Evolutionary conservation across 495 filamentous ascomycete species (phyloP).

Genomic region (Penicillium mononematosum): DNA sequence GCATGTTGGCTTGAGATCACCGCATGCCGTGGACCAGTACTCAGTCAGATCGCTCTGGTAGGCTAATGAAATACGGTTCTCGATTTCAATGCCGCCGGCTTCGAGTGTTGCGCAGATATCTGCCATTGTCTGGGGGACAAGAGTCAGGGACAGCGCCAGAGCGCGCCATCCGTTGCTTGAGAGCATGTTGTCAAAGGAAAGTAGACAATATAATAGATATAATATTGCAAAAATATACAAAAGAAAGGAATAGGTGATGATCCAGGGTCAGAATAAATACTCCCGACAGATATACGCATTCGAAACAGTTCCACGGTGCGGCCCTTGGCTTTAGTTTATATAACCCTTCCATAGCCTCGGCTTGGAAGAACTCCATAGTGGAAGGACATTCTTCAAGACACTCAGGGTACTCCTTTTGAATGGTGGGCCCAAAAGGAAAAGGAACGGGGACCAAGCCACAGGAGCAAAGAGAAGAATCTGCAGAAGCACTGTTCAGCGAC

Average conservation of each 20-base stretch:
- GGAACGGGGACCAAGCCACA: background rate
- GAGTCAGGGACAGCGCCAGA: slow-evolving; percentile 20
- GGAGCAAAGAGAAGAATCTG: slow-evolving; percentile 1
- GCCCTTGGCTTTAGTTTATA: background rate
- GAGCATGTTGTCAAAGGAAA: slow-evolving; percentile 17
- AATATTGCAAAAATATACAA: background rate
- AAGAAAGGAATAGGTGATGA: background rate
- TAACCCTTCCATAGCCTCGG: background rate
- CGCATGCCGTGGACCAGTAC: slow-evolving; percentile 45
- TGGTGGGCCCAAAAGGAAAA: slow-evolving; percentile 2
- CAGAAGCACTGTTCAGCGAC: background rate
- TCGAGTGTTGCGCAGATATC: slow-evolving; percentile 41
- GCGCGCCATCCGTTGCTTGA: slow-evolving; percentile 22
- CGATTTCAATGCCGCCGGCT: slow-evolving; percentile 28
- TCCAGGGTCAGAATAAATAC: background rate
- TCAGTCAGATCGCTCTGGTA: slow-evolving; percentile 32
- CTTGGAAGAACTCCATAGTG: background rate
- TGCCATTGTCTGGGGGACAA: slow-evolving; percentile 27
- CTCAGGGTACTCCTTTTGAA: background rate
- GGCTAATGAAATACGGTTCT: slow-evolving; percentile 28
- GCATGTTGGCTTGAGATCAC: slow-evolving; percentile 41
- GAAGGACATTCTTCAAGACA: slow-evolving; percentile 14
- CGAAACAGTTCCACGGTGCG: background rate
- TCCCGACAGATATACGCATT: background rate
- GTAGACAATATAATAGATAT: background rate